A percentile compares a stretch with the other conserved stretches of the same genome.
These are phyloP conservation scores for Sporopachydermia quercuum DNA, from an alignment of 805 yeast species.

Conservation along the genomic window DNA sequence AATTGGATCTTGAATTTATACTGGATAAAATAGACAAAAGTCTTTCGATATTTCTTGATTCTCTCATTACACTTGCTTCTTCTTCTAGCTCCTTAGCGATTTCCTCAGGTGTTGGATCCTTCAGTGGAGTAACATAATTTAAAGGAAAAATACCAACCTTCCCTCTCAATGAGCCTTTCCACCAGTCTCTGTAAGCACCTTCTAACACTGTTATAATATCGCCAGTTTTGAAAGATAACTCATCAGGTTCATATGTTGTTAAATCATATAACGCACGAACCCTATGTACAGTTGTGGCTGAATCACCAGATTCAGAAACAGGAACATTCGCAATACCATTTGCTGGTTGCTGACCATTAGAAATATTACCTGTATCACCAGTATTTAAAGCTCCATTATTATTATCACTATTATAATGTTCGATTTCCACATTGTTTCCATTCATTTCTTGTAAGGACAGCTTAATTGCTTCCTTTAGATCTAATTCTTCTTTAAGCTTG, in stretches of 20 bases:
- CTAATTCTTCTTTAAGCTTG: conserved; percentile 55
- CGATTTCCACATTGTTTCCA: conserved; percentile 6
- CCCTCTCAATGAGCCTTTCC: conserved; percentile 79
- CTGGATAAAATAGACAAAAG: conserved; percentile 41
- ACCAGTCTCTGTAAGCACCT: conserved; percentile 86
- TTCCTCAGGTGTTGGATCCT: conserved; percentile 51
- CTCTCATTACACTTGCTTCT: conserved; percentile 39
- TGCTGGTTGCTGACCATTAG: conserved; percentile 6
- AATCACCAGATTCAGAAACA: conserved; percentile 12
- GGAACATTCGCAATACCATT: background rate
- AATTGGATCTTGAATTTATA: conserved; percentile 15
- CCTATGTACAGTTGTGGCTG: conserved; percentile 31
- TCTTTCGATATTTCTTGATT: conserved; percentile 49
- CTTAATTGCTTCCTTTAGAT: conserved; percentile 60
- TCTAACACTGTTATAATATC: conserved; percentile 82
- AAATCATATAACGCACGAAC: conserved; percentile 83
- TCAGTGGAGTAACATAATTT: conserved; percentile 74
- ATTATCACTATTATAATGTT: conserved; percentile 3
- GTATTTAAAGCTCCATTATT: conserved; percentile 8
- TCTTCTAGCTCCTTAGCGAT: conserved; percentile 28
- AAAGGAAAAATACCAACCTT: conserved; percentile 80
- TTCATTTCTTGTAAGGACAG: conserved; percentile 54
- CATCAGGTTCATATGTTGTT: conserved; percentile 67
- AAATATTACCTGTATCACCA: conserved; percentile 9
- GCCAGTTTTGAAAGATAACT: conserved; percentile 73